phyloP scores from a whole-genome alignment of 305 asterid species.

The Euphrasia arctica region DNA sequence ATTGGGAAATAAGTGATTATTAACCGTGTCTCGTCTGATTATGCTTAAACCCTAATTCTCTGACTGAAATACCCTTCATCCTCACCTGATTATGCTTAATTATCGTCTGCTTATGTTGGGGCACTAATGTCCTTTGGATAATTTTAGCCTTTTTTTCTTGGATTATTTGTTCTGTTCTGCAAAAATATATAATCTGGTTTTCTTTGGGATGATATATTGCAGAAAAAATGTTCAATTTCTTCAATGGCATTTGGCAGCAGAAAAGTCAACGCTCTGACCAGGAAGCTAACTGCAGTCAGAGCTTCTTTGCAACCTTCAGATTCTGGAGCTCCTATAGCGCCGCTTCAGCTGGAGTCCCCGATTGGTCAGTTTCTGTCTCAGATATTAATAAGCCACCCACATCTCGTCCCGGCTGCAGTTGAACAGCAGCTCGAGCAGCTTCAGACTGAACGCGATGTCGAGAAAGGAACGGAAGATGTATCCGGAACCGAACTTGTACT shows the following conservation, averaged over 20 bases:
- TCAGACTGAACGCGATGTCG: slow-evolving; percentile 69
- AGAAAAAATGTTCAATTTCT: slow-evolving; percentile 39
- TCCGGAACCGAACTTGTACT: slow-evolving; percentile 77
- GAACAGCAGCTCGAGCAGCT: slow-evolving; percentile 97
- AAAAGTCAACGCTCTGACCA: slow-evolving; percentile 34
- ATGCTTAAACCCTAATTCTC: too few species aligned
- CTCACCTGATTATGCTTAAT: too few species aligned
- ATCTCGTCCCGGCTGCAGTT: slow-evolving; percentile 95
- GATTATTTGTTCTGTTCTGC: too few species aligned
- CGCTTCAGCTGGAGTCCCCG: slow-evolving; percentile 94
- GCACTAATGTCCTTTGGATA: neutral
- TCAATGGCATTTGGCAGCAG: slow-evolving; percentile 38
- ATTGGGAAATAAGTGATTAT: too few species aligned
- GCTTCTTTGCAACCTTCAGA: slow-evolving; percentile 61
- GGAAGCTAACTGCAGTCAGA: slow-evolving; percentile 35
- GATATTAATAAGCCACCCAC: slow-evolving; percentile 78
- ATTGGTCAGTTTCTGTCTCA: slow-evolving; percentile 77
- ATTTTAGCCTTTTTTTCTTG: too few species aligned
- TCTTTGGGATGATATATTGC: slow-evolving; percentile 22
- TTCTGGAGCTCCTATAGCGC: slow-evolving; percentile 69
- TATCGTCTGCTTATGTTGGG: too few species aligned
- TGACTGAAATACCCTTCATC: neutral
- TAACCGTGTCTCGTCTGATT: neutral
- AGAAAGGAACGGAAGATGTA: slow-evolving; percentile 50
- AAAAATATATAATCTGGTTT: slow-evolving; percentile 11